Conservation (phyloP, 768 basidiomycete genomes). For the Trichaptum fuscoviolaceum region DNA sequence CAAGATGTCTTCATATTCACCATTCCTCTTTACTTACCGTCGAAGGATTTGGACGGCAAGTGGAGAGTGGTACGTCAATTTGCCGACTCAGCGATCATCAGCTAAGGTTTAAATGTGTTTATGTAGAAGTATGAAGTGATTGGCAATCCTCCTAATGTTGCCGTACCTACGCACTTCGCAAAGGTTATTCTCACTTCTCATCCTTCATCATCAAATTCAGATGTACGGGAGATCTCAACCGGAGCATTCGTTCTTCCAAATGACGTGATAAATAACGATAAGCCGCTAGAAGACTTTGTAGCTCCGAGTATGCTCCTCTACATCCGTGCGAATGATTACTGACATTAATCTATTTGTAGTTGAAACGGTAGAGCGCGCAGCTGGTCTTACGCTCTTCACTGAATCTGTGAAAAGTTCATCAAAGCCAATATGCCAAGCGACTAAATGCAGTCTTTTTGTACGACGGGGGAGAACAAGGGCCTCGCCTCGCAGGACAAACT, state of each 20-base stretch:
- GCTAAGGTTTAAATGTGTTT: conserved; percentile 6
- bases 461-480: conserved; percentile 68
- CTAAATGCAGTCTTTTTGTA: conserved; percentile 84
- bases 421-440: conserved; percentile 83
- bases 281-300: conserved; percentile 73
- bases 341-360: conserved; percentile 41
- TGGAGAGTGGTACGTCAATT: conserved; percentile 71
- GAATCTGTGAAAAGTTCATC: conserved; percentile 67
- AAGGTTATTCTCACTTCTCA: conserved; percentile 84
- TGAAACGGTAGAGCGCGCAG: conserved; percentile 85
- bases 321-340: background rate
- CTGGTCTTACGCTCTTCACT: conserved; percentile 85
- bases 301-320: conserved; percentile 57
- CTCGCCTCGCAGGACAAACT: conserved; percentile 45
- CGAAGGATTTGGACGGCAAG: conserved; percentile 81
- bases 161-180: conserved; percentile 98
- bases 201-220: conserved; percentile 68
- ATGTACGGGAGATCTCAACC: conserved; percentile 70
- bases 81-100: conserved; percentile 25
- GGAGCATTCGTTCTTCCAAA: conserved; percentile 98
- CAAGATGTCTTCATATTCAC: conserved; percentile 97
- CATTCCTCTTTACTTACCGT: conserved; percentile 89
- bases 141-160: conserved; percentile 81
- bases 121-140: conserved; percentile 89
- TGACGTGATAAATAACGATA: conserved; percentile 78